A percentile compares a stretch with the other conserved stretches of the same genome.
Conservation (phyloP, 805 yeast genomes). For the Ogataea henricii region DNA sequence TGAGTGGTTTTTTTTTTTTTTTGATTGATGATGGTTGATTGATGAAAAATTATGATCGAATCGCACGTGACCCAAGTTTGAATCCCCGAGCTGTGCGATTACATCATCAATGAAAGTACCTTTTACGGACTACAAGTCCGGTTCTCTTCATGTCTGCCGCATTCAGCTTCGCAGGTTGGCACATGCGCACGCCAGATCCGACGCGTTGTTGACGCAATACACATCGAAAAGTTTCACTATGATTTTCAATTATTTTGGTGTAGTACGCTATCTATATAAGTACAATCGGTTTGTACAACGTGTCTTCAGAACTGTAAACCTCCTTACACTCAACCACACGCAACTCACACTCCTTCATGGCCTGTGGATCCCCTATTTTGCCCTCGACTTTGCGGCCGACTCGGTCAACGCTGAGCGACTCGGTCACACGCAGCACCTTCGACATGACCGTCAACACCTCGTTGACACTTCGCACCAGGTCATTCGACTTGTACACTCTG, state of each 20-base stretch:
- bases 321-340: conserved; percentile 63
- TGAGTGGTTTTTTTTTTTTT: neutral
- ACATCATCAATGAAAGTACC: neutral
- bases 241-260: neutral
- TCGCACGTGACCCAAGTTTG: conserved; percentile 1
- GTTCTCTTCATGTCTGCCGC: neutral
- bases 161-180: neutral
- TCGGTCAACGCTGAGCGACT: conserved; percentile 37
- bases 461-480: conserved; percentile 42
- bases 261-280: neutral
- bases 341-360: conserved; percentile 74
- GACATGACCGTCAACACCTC: conserved; percentile 61
- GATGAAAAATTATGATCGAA: conserved; percentile 7
- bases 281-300: conserved; percentile 9
- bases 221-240: neutral
- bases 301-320: conserved; percentile 21
- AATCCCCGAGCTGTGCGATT: conserved; percentile 4
- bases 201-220: neutral
- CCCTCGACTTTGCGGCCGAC: conserved; percentile 45
- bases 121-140: too few relatives aligned
- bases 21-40: neutral
- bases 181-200: neutral
- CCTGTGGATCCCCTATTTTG: conserved; percentile 55
- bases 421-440: conserved; percentile 51
- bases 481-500: conserved; percentile 43